Evolutionary conservation across 2,329 filamentous ascomycete genomes (phyloP).

Genomic region (Coniochaeta sp.): DNA sequence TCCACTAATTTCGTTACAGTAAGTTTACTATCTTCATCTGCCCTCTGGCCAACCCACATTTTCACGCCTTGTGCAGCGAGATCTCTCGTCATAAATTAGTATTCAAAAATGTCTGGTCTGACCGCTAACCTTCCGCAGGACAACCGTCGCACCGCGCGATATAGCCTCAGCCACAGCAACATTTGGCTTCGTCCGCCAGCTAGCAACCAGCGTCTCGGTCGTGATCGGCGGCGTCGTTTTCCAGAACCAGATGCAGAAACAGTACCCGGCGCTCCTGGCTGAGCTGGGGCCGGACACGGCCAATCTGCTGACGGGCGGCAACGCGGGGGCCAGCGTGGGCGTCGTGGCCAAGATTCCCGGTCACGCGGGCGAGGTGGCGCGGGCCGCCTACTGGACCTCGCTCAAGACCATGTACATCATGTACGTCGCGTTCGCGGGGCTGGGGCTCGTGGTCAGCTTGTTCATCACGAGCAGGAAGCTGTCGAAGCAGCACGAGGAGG

Average conservation of each 20-base stretch:
- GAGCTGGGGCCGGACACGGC: conserved; percentile 33
- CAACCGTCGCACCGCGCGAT: conserved; percentile 49
- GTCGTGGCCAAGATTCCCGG: conserved; percentile 45
- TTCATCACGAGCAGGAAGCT: conserved; percentile 42
- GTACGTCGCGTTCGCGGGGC: conserved; percentile 40
- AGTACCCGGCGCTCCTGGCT: conserved; percentile 18
- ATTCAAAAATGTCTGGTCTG: no score
- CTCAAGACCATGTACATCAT: conserved; percentile 51
- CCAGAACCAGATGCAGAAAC: conserved; percentile 31
- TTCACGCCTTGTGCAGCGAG: no score
- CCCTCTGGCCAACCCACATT: background rate
- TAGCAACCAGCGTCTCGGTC: conserved; percentile 49
- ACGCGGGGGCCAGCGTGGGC: conserved; percentile 53
- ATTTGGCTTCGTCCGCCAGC: conserved; percentile 52
- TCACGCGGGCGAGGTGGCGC: conserved; percentile 32
- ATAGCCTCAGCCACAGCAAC: conserved; percentile 57
- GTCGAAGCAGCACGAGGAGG: conserved; percentile 48
- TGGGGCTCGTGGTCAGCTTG: conserved; percentile 39
- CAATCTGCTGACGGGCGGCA: conserved; percentile 45
- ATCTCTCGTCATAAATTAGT: no score
- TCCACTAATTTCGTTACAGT: conserved; percentile 56
- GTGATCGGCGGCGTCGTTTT: conserved; percentile 44
- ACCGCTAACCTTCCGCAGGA: conserved; percentile 10
- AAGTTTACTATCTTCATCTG: background rate
- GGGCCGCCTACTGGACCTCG: conserved; percentile 39